Evolutionary conservation across 495 filamentous ascomycete genomes (phyloP).

Genomic region (Penicillium flavigenum): DNA sequence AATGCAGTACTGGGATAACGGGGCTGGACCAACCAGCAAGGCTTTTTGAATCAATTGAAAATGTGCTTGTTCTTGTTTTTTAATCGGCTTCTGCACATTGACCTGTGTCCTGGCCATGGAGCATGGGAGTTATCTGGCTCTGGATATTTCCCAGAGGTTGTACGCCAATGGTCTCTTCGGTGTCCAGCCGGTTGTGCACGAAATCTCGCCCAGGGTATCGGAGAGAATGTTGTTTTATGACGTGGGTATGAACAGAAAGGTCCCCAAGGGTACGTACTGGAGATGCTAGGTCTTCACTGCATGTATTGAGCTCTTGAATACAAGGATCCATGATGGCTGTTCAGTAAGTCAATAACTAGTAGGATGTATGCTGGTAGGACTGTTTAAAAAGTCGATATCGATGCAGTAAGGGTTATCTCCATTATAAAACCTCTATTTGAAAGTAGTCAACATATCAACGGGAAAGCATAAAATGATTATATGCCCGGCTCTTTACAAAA

Average conservation of each 20-base stretch:
- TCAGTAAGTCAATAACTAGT: not conserved
- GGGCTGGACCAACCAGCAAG: constrained; percentile 15
- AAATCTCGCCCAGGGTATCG: not conserved
- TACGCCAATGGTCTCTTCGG: not conserved
- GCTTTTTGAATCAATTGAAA: constrained; percentile 20
- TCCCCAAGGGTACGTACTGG: not conserved
- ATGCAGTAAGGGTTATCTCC: not conserved
- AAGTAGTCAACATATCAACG: not conserved
- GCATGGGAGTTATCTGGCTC: not conserved
- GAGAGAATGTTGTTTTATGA: not conserved
- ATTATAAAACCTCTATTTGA: not conserved
- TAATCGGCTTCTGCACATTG: not conserved
- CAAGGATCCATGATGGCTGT: not conserved
- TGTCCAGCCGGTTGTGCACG: not conserved
- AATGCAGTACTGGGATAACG: constrained; percentile 15
- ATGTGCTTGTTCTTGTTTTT: constrained; percentile 14
- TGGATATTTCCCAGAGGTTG: not conserved
- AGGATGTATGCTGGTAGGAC: not conserved
- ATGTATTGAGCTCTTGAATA: constrained; percentile 1
- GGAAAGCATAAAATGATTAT: not conserved
- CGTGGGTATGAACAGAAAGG: not conserved
- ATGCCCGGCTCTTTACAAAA: not conserved
- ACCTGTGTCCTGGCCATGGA: constrained; percentile 3
- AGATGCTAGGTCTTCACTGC: not conserved
- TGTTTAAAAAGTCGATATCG: not conserved